Percentiles rank a stretch among this genome's conserved stretches.
Evolutionary conservation across 768 basidiomycete genomes (phyloP).

Genomic region (Trametes sanguinea): DNA sequence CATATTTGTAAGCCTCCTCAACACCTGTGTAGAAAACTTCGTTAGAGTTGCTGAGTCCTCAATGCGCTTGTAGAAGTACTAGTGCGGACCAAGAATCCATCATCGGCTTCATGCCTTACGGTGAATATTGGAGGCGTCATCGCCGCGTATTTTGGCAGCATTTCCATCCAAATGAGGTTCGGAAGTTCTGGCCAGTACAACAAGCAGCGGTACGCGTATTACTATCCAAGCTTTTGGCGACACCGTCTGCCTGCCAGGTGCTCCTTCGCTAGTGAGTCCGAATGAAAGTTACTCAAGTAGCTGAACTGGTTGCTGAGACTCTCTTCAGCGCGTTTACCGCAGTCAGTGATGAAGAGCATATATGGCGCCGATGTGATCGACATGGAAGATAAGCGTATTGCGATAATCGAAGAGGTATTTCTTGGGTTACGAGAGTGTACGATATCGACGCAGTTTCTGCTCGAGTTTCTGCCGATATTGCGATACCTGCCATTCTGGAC

Average conservation of each 20-base stretch:
- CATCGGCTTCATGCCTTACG: conserved; percentile 10
- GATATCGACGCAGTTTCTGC: neutral
- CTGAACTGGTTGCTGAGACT: too few relatives aligned
- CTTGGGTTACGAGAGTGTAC: conserved; percentile 1
- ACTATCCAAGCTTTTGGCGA: neutral
- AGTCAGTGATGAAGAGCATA: neutral
- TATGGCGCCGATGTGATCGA: conserved; percentile 3
- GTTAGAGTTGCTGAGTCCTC: too few relatives aligned
- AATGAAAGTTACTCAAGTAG: too few relatives aligned
- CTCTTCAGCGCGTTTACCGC: conserved; percentile 6
- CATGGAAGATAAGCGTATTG: conserved; percentile 17
- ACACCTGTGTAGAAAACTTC: too few relatives aligned
- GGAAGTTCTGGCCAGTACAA: conserved; percentile 8
- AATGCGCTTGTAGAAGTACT: neutral
- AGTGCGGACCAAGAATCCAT: conserved; percentile 4
- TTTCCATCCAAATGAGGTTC: neutral
- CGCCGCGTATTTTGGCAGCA: conserved; percentile 11
- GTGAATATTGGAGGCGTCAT: conserved; percentile 10
- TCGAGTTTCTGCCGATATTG: conserved; percentile 4
- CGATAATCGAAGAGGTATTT: conserved; percentile 16
- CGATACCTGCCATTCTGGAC: conserved; percentile 6
- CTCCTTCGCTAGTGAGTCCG: too few relatives aligned
- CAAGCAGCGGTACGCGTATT: neutral
- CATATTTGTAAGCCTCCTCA: neutral
- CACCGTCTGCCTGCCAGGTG: neutral